Conservation (phyloP, 352 stramenopile genomes). For the Aphanomyces invadans region DNA sequence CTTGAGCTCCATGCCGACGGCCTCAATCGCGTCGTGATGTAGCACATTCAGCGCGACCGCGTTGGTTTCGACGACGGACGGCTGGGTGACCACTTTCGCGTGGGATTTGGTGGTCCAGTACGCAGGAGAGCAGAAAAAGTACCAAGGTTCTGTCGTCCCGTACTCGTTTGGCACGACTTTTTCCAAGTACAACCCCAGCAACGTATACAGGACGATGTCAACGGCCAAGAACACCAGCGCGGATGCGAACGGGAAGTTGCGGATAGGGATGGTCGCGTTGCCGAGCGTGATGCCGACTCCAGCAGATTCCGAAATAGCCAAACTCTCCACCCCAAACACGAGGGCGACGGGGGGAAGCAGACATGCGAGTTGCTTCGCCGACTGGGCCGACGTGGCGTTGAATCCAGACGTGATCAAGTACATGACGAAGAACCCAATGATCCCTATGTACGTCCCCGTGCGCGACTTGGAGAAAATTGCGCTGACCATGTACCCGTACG, state of each 20-base stretch:
- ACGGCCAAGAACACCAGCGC: slow-evolving; percentile 82
- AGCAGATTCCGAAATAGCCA: slow-evolving; percentile 52
- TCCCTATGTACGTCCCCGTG: slow-evolving; percentile 54
- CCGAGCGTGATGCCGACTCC: slow-evolving; percentile 34
- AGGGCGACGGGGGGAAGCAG: slow-evolving; percentile 70
- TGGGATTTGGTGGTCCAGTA: slow-evolving; percentile 53
- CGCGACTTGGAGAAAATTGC: slow-evolving; percentile 51
- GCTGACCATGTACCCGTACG: slow-evolving; percentile 68
- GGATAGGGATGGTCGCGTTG: slow-evolving; percentile 36
- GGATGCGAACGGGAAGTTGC: slow-evolving; percentile 47
- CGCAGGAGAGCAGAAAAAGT: slow-evolving; percentile 70
- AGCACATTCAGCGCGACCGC: background rate
- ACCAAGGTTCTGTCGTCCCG: slow-evolving; percentile 80
- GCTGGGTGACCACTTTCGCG: background rate
- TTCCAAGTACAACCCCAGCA: slow-evolving; percentile 86
- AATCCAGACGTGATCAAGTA: slow-evolving; percentile 77
- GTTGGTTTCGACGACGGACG: background rate
- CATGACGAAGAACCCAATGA: slow-evolving; percentile 69
- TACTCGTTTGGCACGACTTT: slow-evolving; percentile 90
- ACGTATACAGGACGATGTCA: slow-evolving; percentile 80
- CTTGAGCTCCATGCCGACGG: slow-evolving; percentile 15
- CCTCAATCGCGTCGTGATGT: slow-evolving; percentile 13
- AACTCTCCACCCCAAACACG: slow-evolving; percentile 52
- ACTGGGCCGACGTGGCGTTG: slow-evolving; percentile 38
- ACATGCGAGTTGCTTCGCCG: slow-evolving; percentile 31